phyloP scores from a whole-genome alignment of 495 filamentous ascomycete species.

The Aspergillus mulundensis region DNA sequence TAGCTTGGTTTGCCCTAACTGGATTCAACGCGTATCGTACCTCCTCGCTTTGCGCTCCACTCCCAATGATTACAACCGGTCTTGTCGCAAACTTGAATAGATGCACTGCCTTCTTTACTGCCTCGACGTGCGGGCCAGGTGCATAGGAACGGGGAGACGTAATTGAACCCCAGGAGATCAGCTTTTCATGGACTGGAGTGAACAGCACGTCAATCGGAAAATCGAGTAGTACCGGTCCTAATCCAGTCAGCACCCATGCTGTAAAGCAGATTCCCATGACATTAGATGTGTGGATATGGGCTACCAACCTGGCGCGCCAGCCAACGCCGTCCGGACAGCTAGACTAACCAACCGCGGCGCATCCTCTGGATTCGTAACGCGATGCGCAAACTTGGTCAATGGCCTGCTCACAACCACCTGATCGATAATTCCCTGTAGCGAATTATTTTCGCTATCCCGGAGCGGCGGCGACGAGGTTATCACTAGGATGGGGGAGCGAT shows the following conservation, averaged over 20 bases:
- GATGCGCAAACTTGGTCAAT: constrained; percentile 28
- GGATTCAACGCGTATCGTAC: constrained; percentile 3
- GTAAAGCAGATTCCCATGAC: too few relatives aligned
- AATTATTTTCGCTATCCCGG: constrained; percentile 28
- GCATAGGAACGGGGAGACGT: constrained; percentile 19
- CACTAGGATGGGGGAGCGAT: constrained; percentile 25
- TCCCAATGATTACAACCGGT: constrained; percentile 25
- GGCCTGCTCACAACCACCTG: constrained; percentile 23
- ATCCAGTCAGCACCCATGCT: too few relatives aligned
- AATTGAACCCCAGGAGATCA: constrained; percentile 30
- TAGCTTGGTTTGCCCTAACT: background rate
- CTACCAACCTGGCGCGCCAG: constrained; percentile 25
- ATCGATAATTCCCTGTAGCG: constrained; percentile 28
- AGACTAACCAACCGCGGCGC: constrained; percentile 25
- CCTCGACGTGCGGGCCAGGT: constrained; percentile 18
- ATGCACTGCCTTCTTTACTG: constrained; percentile 14
- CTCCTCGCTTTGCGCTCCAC: constrained; percentile 16
- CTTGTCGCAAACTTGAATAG: constrained; percentile 17
- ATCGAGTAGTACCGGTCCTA: constrained; percentile 26
- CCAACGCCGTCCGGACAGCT: constrained; percentile 24
- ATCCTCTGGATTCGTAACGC: constrained; percentile 25
- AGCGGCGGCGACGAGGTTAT: constrained; percentile 29
- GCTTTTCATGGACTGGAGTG: constrained; percentile 20
- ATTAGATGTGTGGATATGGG: background rate
- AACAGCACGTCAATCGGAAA: constrained; percentile 30